Base-by-base conservation (phyloP, 352 stramenopile species). In the Globisporangium cylindrosporum region DNA sequence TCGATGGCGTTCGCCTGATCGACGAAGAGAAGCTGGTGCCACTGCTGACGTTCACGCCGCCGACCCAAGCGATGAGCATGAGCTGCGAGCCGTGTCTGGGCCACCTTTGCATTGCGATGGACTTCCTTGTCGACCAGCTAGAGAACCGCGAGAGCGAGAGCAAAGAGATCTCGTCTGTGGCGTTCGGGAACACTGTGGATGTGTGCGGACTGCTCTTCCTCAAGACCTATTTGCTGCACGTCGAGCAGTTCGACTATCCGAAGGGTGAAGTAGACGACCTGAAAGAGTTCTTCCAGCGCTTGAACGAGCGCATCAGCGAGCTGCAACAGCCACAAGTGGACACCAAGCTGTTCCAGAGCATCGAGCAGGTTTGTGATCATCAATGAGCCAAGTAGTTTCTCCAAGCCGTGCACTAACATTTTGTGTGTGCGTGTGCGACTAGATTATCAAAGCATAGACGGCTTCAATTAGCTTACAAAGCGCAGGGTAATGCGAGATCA, bases 21-120 rank as follows among this genome's bases (percentile, higher is more conserved):
- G 84, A 92, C 61, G 72, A 87, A 59, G 84, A 92, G 71, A 73
- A 82, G 57, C 75, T 89, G 8, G 67, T 89, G 51, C 83, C 83
- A 18, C 68, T 91, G 57, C 66, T 91, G 20, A 64, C 64, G 1
- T 79, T 85, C 20, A 43, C 73, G 20, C 59, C 78, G n/a, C 74
- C 81, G 0, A 81, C 70, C 15, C 80, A 90, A n/a, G 77, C 81
- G 29, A 69, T 75, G 3, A 80, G 73, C 15, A 84, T 85, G 75
- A 73, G 69, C 48, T 80, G 81, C 43, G 75, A 76, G 46, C 78
- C 77, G 4, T 74, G 81, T 29, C 57, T 92, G 14, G 83, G 83
- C 29, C 83, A 92, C 38, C 61, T 92, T 14, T 81, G 71, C 56
- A 61, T 88, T 18, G 80, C 80, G n/a, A 92, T 92, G 76, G 74